Base-by-base conservation (phyloP, 768 basidiomycete genomes). In the Boletus pseudopeckii region DNA sequence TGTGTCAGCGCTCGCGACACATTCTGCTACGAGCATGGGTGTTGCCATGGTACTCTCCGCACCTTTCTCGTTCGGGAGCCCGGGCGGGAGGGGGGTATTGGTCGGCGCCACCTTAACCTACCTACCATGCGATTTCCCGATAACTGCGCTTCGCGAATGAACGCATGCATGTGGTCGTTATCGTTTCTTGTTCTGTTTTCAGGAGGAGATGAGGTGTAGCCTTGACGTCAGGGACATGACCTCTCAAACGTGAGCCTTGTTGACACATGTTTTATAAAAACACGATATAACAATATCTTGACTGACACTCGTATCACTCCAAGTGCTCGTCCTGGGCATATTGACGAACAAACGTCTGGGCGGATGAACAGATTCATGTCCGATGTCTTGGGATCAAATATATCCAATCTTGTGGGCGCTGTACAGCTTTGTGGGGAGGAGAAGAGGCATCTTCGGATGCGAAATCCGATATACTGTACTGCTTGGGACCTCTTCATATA, bases 41-140 rank as follows among this genome's bases (percentile, higher is more conserved):
- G 28, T 28, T 24, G 69, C 67, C 13, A 54, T 58, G 28, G 52
- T 38, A 6, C 50, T 62, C 5, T 45, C 47, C 0, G 52, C 38
- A 1, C 59, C 67, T 0, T 45, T 67, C 45, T 56, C 69, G 0
- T 53, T 66, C 15, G 54, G 50, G 1, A 33, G 52, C 9, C 9
- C 58, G 5, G 39, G 68, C 2, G 64, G 65, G 65, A 59, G n/a
- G 68, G n/a, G 65, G 22, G 54, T 53, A 5, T 50, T 70, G 45
- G 38, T 66, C 5, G 68, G 68, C 20, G 65, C 68, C 7, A 62
- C 55, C 5, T 34, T 71, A 50, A 57, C 44, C 47, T 40, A 15
- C 22, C 4, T 24, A 9, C 7, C 9, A 18, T 8, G 3, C 10
- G 10, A n/a, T 15, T 38, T 17, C 33, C 32, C 9, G 11, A 22